Conservation (phyloP, 164 flowering plant genomes). For the Annona cherimola region DNA sequence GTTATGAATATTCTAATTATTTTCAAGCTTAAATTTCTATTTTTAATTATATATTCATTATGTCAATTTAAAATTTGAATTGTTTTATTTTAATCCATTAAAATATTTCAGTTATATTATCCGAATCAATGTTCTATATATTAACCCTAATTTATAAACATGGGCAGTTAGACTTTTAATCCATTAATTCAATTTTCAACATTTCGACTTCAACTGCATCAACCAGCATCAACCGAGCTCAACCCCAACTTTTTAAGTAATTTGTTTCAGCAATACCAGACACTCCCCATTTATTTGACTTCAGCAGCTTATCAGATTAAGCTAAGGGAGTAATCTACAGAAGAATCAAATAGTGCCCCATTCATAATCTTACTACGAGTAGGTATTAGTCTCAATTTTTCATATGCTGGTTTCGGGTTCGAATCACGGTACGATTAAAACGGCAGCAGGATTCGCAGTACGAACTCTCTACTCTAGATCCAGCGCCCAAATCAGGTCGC, state of each 20-base stretch:
- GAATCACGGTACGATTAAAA: not conserved
- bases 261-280: not conserved
- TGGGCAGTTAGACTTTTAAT: no score
- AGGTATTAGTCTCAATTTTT: no score
- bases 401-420: not conserved
- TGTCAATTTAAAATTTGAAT: no score
- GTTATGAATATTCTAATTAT: no score
- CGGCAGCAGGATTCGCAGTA: not conserved
- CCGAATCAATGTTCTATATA: not conserved
- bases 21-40: no score
- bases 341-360: not conserved
- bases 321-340: not conserved
- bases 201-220: not conserved
- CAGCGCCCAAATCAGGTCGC: not conserved
- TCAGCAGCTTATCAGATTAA: not conserved
- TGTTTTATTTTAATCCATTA: no score
- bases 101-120: no score
- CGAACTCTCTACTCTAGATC: not conserved
- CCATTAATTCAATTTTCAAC: not conserved
- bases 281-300: not conserved
- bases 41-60: no score
- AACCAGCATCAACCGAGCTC: not conserved
- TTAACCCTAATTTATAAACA: no score
- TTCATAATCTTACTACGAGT: not conserved
- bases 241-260: no score